Percentiles rank a stretch among this genome's conserved stretches.
These are phyloP conservation scores for Blastomyces emzantsi DNA, from an alignment of 2,329 filamentous ascomycete species.

Conservation along the genomic window DNA sequence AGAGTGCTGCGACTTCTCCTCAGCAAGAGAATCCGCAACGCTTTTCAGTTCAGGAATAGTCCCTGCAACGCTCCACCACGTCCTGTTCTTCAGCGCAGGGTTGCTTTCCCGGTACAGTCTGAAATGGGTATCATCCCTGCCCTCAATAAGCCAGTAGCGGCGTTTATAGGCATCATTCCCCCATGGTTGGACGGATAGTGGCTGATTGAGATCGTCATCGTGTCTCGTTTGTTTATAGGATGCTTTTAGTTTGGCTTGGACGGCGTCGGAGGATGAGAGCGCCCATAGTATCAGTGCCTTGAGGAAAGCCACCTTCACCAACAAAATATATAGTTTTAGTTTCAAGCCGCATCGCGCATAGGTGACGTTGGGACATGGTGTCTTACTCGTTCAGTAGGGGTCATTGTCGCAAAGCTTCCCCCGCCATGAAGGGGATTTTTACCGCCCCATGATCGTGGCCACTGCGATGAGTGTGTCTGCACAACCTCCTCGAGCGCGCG, in stretches of 20 bases:
- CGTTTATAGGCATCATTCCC: slow-evolving; percentile 82
- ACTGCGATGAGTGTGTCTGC: slow-evolving; percentile 74
- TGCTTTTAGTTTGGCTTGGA: slow-evolving; percentile 73
- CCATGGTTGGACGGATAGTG: slow-evolving; percentile 84
- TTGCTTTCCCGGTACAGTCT: slow-evolving; percentile 92
- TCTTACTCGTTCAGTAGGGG: slow-evolving; percentile 67
- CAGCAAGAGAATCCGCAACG: slow-evolving; percentile 66
- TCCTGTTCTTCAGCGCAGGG: slow-evolving; percentile 59
- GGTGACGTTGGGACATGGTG: slow-evolving; percentile 11
- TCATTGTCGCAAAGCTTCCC: slow-evolving; percentile 73
- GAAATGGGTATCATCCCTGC: slow-evolving; percentile 87
- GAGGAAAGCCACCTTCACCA: slow-evolving; percentile 64
- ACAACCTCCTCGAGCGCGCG: slow-evolving; percentile 92
- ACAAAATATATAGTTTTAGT: slow-evolving; percentile 12
- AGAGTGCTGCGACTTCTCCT: slow-evolving; percentile 73
- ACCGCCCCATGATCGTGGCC: slow-evolving; percentile 73
- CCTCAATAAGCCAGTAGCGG: slow-evolving; percentile 88
- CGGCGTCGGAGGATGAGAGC: slow-evolving; percentile 73
- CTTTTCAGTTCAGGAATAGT: slow-evolving; percentile 74
- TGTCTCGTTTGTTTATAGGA: slow-evolving; percentile 83
- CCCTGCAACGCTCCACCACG: slow-evolving; percentile 90
- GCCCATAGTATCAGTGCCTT: slow-evolving; percentile 81
- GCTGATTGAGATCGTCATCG: slow-evolving; percentile 69
- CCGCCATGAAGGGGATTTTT: slow-evolving; percentile 75
- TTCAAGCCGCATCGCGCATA: neutral